Percentiles rank a stretch among this genome's conserved stretches.
Evolutionary conservation across 176 grass and related monocot genomes (phyloP).

Genomic region (Carex cristatella): DNA sequence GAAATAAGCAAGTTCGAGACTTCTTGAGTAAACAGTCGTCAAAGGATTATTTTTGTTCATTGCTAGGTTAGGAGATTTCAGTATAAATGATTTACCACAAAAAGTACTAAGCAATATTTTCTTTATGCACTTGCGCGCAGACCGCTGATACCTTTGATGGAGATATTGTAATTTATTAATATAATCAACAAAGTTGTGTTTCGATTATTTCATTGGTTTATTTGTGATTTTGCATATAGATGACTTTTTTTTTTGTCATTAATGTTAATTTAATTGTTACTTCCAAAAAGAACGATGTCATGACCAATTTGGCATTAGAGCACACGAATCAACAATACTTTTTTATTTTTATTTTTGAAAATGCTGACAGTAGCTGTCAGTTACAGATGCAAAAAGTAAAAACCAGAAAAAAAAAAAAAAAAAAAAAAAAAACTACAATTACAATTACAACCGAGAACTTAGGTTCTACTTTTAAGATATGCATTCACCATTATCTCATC

Average conservation of each 20-base stretch:
- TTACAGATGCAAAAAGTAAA: too few relatives aligned
- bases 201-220: background rate
- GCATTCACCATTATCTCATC: background rate
- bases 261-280: background rate
- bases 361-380: too few relatives aligned
- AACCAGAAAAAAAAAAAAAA: too few relatives aligned
- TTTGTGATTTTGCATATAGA: background rate
- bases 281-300: background rate
- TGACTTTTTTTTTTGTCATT: background rate
- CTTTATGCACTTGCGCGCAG: background rate
- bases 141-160: background rate
- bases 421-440: too few relatives aligned
- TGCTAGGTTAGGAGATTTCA: constrained; percentile 24
- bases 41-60: constrained; percentile 12
- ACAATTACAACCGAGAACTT: too few relatives aligned
- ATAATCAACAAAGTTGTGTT: background rate
- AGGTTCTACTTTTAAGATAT: background rate
- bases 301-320: background rate
- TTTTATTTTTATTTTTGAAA: too few relatives aligned
- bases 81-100: background rate
- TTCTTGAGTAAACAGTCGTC: background rate
- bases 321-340: background rate
- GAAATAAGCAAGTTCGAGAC: background rate
- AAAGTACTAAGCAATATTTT: background rate
- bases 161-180: constrained; percentile 2